These are phyloP conservation scores for Medicago lupulina DNA, from an alignment of 306 rosid species.

Conservation along the genomic window DNA sequence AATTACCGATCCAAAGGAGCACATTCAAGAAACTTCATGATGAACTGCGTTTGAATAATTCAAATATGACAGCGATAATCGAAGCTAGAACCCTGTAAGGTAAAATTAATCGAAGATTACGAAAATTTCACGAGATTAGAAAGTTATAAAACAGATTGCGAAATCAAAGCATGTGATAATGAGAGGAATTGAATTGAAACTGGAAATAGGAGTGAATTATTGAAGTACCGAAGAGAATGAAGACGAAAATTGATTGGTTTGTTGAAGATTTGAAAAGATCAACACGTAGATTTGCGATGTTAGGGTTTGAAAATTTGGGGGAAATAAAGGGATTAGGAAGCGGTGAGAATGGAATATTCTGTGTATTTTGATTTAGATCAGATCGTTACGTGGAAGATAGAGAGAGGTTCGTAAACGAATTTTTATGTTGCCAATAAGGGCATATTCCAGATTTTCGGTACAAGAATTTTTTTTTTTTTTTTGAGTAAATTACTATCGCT, in stretches of 20 bases:
- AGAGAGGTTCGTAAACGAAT: not conserved
- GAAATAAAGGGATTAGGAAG: slow-evolving; percentile 24
- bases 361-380: slow-evolving; percentile 31
- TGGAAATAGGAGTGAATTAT: not conserved
- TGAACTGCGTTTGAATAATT: slow-evolving; percentile 18
- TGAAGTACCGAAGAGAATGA: slow-evolving; percentile 35
- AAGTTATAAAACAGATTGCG: not conserved
- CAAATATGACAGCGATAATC: slow-evolving; percentile 14
- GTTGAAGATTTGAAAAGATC: slow-evolving; percentile 14
- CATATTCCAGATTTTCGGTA: too few relatives aligned
- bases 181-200: slow-evolving; percentile 5
- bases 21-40: slow-evolving; percentile 87
- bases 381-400: slow-evolving; percentile 26
- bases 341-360: slow-evolving; percentile 62
- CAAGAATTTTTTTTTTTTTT: too few relatives aligned
- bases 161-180: slow-evolving; percentile 14
- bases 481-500: too few relatives aligned
- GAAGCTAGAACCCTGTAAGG: slow-evolving; percentile 32
- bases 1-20: slow-evolving; percentile 82
- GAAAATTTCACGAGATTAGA: not conserved
- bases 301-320: slow-evolving; percentile 45
- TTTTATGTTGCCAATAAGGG: too few relatives aligned
- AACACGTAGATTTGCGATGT: not conserved
- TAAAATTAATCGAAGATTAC: not conserved
- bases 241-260: not conserved